These are phyloP conservation scores for Lumnitzera racemosa DNA, from an alignment of 345 rosid species.

Conservation along the genomic window DNA sequence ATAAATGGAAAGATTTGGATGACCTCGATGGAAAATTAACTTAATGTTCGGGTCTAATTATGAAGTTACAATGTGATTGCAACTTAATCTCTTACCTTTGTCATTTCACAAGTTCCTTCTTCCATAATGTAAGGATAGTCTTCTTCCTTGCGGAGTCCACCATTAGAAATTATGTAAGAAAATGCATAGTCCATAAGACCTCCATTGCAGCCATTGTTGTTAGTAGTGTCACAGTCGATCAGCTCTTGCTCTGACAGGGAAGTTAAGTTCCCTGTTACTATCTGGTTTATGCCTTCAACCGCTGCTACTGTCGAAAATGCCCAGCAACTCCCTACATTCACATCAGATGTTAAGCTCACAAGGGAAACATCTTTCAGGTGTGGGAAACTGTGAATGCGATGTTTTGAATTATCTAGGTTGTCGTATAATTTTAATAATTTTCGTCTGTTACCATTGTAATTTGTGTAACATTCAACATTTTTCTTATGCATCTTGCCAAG, in stretches of 20 bases:
- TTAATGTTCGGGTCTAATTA: too few species aligned
- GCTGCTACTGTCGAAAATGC: constrained; percentile 66
- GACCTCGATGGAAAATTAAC: too few species aligned
- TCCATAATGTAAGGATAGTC: constrained; percentile 67
- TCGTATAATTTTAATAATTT: too few species aligned
- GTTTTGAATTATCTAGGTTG: too few species aligned
- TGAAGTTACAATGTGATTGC: not conserved
- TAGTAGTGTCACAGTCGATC: constrained; percentile 39
- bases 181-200: constrained; percentile 63
- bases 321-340: constrained; percentile 46
- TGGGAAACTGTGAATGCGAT: too few species aligned
- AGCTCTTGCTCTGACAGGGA: constrained; percentile 56
- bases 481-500: too few species aligned
- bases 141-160: constrained; percentile 55
- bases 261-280: constrained; percentile 47
- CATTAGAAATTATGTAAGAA: constrained; percentile 30
- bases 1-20: too few species aligned
- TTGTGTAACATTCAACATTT: too few species aligned
- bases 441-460: too few species aligned
- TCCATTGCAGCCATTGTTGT: constrained; percentile 52
- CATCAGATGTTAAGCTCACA: not conserved
- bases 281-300: constrained; percentile 60
- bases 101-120: constrained; percentile 45
- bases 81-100: constrained; percentile 20
- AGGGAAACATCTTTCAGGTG: too few species aligned